Conservation (phyloP, 768 basidiomycete species). For the Serendipita sp. region DNA sequence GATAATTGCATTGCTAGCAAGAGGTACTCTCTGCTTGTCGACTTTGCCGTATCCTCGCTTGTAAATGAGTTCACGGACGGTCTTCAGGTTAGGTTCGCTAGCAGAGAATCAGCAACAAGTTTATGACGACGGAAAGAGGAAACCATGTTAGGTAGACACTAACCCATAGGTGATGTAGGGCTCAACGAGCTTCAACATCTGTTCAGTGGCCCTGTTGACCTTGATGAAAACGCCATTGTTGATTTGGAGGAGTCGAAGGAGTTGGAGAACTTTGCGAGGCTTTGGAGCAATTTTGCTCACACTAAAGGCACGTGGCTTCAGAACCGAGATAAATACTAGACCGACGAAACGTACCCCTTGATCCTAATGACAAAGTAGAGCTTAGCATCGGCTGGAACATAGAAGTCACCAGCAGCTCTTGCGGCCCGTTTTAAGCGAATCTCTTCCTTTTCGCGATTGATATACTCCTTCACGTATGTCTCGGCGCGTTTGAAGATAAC, state of each 20-base stretch:
- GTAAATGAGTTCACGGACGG: constrained; percentile 94
- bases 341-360: constrained; percentile 65
- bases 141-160: constrained; percentile 15
- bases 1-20: constrained; percentile 84
- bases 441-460: constrained; percentile 85
- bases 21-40: constrained; percentile 91
- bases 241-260: constrained; percentile 96
- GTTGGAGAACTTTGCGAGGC: constrained; percentile 96
- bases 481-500: constrained; percentile 99
- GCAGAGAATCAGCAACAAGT: background rate
- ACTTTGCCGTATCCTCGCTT: constrained; percentile 99
- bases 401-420: constrained; percentile 84
- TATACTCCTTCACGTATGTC: constrained; percentile 93
- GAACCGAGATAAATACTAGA: background rate
- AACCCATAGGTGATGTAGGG: constrained; percentile 96
- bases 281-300: constrained; percentile 99
- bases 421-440: constrained; percentile 88
- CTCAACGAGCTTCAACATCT: constrained; percentile 96
- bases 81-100: constrained; percentile 92
- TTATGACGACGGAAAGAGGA: background rate
- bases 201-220: constrained; percentile 86
- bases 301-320: constrained; percentile 30
- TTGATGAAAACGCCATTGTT: constrained; percentile 99
- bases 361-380: constrained; percentile 96
- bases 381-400: constrained; percentile 92